phyloP scores from a whole-genome alignment of 192 early-diverging fungal species.

The Phycomyces nitens region DNA sequence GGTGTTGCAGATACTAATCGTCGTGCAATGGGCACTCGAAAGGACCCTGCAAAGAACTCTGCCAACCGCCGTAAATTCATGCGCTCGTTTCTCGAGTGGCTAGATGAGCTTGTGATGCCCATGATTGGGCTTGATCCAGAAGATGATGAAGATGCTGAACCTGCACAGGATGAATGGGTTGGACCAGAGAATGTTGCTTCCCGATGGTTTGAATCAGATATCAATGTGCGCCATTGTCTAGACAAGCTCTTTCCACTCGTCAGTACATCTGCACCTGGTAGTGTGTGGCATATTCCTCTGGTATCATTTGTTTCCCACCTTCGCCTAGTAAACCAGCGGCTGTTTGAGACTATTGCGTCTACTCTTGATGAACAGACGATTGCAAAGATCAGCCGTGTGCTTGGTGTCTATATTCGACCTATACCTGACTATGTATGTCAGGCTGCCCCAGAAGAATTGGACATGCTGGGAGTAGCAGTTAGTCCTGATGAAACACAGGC shows the following conservation, averaged over 20 bases:
- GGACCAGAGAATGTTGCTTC: constrained; percentile 9
- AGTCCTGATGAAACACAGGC: neutral
- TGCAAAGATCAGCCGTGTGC: constrained; percentile 16
- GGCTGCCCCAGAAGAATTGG: neutral
- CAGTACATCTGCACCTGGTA: constrained; percentile 12
- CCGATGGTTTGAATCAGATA: constrained; percentile 35
- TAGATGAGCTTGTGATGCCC: constrained; percentile 27
- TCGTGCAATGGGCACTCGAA: constrained; percentile 2
- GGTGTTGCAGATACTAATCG: neutral
- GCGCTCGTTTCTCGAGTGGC: constrained; percentile 22
- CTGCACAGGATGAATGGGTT: constrained; percentile 11
- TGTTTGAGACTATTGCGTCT: constrained; percentile 29
- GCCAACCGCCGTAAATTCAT: constrained; percentile 21
- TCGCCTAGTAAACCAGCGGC: constrained; percentile 17
- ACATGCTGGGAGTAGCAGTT: neutral
- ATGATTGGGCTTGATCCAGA: constrained; percentile 19
- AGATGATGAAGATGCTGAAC: constrained; percentile 2
- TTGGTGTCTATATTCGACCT: constrained; percentile 23
- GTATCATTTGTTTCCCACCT: constrained; percentile 27
- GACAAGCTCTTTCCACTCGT: constrained; percentile 23
- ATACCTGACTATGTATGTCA: constrained; percentile 10
- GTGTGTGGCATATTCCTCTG: constrained; percentile 21
- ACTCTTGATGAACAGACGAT: constrained; percentile 22
- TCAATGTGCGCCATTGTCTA: constrained; percentile 30
- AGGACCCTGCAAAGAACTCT: constrained; percentile 8